Base-by-base conservation (phyloP, 345 rosid genomes). In the Populus euphratica region DNA sequence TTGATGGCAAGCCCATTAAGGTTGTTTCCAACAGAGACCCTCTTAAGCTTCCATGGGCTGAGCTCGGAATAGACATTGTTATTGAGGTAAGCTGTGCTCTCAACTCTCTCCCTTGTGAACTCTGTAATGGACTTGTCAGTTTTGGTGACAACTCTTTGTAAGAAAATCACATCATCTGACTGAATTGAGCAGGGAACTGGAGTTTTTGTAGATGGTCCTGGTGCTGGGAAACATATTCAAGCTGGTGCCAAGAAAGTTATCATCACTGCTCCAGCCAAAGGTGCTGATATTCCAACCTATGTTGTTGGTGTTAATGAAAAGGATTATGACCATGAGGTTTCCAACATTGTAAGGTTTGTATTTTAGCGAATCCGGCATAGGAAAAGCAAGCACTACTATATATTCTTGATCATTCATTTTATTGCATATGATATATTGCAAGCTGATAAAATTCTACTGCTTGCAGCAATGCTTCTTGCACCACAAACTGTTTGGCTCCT, bases 141-240 rank as follows among this genome's bases (percentile, higher is more conserved):
- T 64, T 64, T 64, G 33, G 33, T 29, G 20, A 35, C 36, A 64
- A 14, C 20, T 64, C 21, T 64, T 17, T 64, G 20, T 25, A 12
- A 44, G 29, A 47, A 8, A 3, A 39, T 14, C 59, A 10, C 0
- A 9, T 8, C 4, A 4, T n/a, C 17, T 5, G 20, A 11, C 35
- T 10, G 14, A 61, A 31, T 29, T 59, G 31, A 67, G 36, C 84
- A 94, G 98, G 98, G 98, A 72, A 96, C 98, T 17, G 98, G 99
- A 91, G 99, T 96, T 70, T 96, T 96, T 80, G 99, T 96, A n/a
- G 98, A 93, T 78, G 99, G 96, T 6, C 97, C 99, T 63, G 99
- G 99, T 50, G 99, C 99, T 66, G 98, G 99, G 47, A 96, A 96
- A 84, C 99, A 93, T 76, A 90, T 96, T 74, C 99, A 96, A 86